Conservation (phyloP, 495 filamentous ascomycete genomes). For the Aspergillus affinis region DNA sequence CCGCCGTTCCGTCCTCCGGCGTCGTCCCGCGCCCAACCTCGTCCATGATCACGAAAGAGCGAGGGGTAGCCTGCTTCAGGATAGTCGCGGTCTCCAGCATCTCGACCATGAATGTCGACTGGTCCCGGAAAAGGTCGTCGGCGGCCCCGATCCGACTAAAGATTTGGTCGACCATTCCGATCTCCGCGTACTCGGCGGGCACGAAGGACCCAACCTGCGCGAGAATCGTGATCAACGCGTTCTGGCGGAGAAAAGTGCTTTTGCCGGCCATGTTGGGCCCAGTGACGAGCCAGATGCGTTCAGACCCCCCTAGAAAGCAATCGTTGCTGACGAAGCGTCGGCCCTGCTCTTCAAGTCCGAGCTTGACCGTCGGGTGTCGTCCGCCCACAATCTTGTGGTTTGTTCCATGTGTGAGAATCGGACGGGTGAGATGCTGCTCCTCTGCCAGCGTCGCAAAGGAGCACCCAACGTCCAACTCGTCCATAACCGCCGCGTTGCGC, state of each 20-base stretch:
- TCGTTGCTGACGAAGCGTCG: constrained; percentile 84
- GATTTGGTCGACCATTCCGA: constrained; percentile 87
- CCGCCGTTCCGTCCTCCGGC: constrained; percentile 83
- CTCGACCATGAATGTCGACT: constrained; percentile 87
- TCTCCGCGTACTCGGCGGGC: constrained; percentile 77
- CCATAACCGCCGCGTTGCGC: constrained; percentile 82
- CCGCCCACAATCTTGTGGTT: constrained; percentile 73
- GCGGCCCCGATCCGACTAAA: constrained; percentile 92
- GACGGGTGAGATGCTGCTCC: constrained; percentile 71
- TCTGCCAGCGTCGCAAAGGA: constrained; percentile 76
- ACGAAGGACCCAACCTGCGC: constrained; percentile 92
- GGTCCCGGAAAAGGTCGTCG: constrained; percentile 86
- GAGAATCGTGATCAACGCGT: constrained; percentile 88
- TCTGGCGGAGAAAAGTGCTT: constrained; percentile 91
- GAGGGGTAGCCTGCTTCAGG: constrained; percentile 49
- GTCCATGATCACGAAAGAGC: constrained; percentile 96
- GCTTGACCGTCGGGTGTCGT: constrained; percentile 85
- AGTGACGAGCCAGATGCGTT: constrained; percentile 84
- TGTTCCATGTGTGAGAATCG: constrained; percentile 59
- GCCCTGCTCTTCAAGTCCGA: constrained; percentile 75
- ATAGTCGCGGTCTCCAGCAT: constrained; percentile 57
- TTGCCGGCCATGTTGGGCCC: constrained; percentile 99
- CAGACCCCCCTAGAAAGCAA: constrained; percentile 68
- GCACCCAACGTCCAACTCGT: constrained; percentile 86
- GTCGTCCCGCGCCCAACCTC: constrained; percentile 94